Evolutionary conservation across 176 grass and related monocot genomes (phyloP).

Genomic region (Bolboschoenus planiculmis): DNA sequence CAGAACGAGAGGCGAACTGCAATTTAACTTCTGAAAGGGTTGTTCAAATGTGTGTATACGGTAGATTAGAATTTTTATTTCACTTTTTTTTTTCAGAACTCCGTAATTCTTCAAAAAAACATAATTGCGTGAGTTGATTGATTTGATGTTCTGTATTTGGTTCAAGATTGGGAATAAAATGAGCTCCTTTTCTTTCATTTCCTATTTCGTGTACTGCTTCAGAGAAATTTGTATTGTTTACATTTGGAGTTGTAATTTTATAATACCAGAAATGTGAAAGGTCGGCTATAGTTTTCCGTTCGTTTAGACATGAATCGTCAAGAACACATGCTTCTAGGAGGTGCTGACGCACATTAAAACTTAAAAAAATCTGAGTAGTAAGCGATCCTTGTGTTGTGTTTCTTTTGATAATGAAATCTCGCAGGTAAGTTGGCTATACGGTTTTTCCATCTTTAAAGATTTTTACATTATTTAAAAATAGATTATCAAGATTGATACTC

Average conservation of each 20-base stretch:
- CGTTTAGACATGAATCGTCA: too few species aligned
- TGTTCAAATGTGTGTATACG: conserved; percentile 34
- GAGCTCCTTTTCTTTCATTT: conserved; percentile 6
- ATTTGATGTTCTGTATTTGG: conserved; percentile 4
- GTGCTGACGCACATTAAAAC: too few species aligned
- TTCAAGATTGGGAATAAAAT: conserved; percentile 24
- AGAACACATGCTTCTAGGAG: too few species aligned
- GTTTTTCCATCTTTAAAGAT: too few species aligned
- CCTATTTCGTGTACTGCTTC: neutral
- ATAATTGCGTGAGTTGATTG: neutral
- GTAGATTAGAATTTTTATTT: conserved; percentile 43
- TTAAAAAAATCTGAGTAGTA: too few species aligned
- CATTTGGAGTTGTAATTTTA: neutral
- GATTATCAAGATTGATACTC: too few species aligned
- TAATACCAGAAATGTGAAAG: neutral
- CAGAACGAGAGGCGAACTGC: conserved; percentile 18
- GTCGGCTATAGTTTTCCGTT: too few species aligned
- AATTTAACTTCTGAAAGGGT: conserved; percentile 27
- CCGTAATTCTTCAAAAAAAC: neutral
- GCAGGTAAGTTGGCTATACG: too few species aligned
- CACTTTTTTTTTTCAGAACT: conserved; percentile 1
- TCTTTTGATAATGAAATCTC: too few species aligned
- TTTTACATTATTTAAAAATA: too few species aligned
- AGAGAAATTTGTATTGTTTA: neutral
- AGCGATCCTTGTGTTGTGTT: too few species aligned